Percentiles rank a stretch among this genome's conserved stretches.
Conservation (phyloP, 129 eudicot genomes). For the Flaveria trinervia region DNA sequence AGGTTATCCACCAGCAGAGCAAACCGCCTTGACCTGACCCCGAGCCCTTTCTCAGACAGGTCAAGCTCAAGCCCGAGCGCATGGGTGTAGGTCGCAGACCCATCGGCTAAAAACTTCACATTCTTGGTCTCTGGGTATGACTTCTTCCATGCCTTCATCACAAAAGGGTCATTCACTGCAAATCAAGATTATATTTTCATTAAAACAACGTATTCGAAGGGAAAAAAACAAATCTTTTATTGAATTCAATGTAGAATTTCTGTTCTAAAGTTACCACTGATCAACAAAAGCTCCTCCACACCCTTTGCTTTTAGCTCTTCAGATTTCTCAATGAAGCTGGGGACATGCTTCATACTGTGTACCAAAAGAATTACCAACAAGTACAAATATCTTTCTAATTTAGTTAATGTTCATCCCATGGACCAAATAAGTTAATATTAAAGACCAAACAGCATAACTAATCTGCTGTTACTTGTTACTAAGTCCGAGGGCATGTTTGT, state of each 20-base stretch:
- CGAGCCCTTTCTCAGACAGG: slow-evolving; percentile 80
- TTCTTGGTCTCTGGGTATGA: slow-evolving; percentile 78
- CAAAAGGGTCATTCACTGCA: slow-evolving; percentile 80
- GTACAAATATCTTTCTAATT: not conserved
- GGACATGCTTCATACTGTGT: slow-evolving; percentile 81
- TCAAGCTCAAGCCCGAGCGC: slow-evolving; percentile 93
- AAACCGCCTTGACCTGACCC: slow-evolving; percentile 72
- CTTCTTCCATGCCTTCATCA: slow-evolving; percentile 97
- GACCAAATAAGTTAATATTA: too few relatives aligned
- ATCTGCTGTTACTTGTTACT: too few relatives aligned
- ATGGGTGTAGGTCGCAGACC: slow-evolving; percentile 68
- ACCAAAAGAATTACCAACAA: not conserved
- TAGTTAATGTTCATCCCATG: too few relatives aligned
- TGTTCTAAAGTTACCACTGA: slow-evolving; percentile 55
- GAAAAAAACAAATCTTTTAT: not conserved
- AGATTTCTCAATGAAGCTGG: slow-evolving; percentile 82
- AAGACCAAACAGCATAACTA: too few relatives aligned
- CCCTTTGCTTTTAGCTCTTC: slow-evolving; percentile 83
- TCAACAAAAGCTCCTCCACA: slow-evolving; percentile 68
- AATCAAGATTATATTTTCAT: not conserved
- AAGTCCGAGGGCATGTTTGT: too few relatives aligned
- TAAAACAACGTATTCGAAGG: not conserved
- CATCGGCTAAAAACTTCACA: slow-evolving; percentile 85
- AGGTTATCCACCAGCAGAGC: slow-evolving; percentile 81
- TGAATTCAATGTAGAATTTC: not conserved